Base-by-base conservation (phyloP, 306 rosid genomes). In the Malus sylvestris region DNA sequence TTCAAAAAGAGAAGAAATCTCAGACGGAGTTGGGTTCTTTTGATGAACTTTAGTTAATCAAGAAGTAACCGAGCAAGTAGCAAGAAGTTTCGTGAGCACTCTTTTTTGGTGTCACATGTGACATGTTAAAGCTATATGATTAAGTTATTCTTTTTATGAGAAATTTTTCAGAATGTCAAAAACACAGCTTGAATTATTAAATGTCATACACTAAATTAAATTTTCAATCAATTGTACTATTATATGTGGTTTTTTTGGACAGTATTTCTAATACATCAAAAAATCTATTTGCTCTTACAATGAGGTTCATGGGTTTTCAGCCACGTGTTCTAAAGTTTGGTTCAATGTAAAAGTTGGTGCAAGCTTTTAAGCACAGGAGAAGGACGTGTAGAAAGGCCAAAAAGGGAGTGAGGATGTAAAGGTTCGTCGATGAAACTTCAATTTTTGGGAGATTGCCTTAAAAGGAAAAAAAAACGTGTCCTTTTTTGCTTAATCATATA, bases 341-440 rank as follows among this genome's bases (percentile, higher is more conserved):
- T 64, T 35, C 53, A 32, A 68, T 33, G 55, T 40, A 29, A 72
- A 77, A 14, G 8, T 68, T 30, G 32, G 74, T 53, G 71, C 58
- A 80, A 80, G 65, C 77, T 85, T 81, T 79, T 82, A 83, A 77
- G 89, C 65, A 68, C 76, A 79, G 86, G 79, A 86, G 78, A 16
- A 68, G 78, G 70, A 62, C 44, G 14, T 74, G 42, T 49, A 38
- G 38, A 25, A 40, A 73, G 49, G 57, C 25, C 42, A 32, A 32
- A 18, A 64, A 76, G 8, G 15, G 25, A 23, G 67, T 15, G 2
- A 52, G 45, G 59, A 10, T 16, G 42, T 64, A 58, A 38, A 10
- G 40, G 42, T 25, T 19, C 29, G 38, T 68, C 3, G 51, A 40
- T 40, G 42, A 25, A 62, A 29, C 67, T 61, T 14, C 20, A 14